phyloP scores from a whole-genome alignment of 148 eudicot species.

The Rhododendron ovatum region DNA sequence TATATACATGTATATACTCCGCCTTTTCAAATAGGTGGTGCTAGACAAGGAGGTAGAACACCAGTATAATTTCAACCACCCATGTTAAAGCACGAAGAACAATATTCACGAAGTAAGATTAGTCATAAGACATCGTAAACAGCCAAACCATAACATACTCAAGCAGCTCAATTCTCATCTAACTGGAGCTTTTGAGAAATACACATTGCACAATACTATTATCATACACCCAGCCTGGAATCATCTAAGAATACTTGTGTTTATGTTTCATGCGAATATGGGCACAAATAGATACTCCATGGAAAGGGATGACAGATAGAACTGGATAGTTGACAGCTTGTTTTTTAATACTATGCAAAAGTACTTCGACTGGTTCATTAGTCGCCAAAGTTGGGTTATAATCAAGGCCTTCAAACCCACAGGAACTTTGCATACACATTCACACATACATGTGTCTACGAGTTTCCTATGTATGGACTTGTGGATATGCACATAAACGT shows the following conservation, averaged over 20 bases:
- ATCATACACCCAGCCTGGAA: no score
- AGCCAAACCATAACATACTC: not conserved
- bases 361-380: no score
- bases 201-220: not conserved
- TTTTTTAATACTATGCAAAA: no score
- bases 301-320: no score
- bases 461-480: no score
- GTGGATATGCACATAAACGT: no score
- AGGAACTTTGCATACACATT: not conserved
- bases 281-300: not conserved
- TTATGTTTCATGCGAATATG: not conserved
- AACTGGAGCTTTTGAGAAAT: not conserved
- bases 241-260: no score
- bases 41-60: not conserved
- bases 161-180: not conserved
- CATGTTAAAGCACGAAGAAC: not conserved
- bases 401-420: not conserved
- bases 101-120: not conserved
- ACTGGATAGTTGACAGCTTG: no score
- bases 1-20: not conserved
- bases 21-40: not conserved
- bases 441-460: not conserved
- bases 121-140: not conserved
- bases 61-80: not conserved
- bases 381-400: no score